A percentile compares a stretch with the other conserved stretches of the same genome.
phyloP scores from a whole-genome alignment of 129 eudicot genomes.

The Flaveria bidentis region DNA sequence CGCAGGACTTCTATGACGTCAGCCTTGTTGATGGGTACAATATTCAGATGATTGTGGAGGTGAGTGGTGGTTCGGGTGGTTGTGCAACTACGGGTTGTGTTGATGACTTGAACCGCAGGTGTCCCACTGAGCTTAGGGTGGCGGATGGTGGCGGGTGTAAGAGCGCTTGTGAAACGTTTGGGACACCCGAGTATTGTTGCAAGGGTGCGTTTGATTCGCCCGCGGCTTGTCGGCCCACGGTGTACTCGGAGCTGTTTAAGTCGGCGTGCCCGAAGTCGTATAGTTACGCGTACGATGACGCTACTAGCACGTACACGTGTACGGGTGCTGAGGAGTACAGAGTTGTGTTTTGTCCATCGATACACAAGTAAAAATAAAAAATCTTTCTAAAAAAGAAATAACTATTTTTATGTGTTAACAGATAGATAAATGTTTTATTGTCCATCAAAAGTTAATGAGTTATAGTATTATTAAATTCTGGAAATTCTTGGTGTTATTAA shows the following conservation, averaged over 20 bases:
- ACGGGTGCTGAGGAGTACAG: conserved; percentile 50
- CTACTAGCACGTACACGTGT: conserved; percentile 70
- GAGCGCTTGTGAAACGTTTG: conserved; percentile 69
- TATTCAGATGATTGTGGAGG: conserved; percentile 58
- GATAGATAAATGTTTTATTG: no score
- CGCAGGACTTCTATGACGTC: conserved; percentile 71
- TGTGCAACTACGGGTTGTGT: conserved; percentile 64
- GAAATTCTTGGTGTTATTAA: no score
- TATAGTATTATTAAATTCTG: no score
- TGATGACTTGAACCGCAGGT: conserved; percentile 56
- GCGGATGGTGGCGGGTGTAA: conserved; percentile 60
- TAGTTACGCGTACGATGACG: conserved; percentile 74
- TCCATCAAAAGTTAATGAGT: no score
- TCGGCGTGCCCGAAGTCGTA: conserved; percentile 68
- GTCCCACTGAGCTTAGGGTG: conserved; percentile 57
- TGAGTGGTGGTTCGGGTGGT: conserved; percentile 53
- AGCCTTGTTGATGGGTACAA: conserved; percentile 83
- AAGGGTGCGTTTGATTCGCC: conserved; percentile 59
- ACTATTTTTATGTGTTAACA: no score
- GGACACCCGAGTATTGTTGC: conserved; percentile 64
- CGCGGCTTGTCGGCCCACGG: conserved; percentile 55
- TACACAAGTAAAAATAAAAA: conserved; percentile 38
- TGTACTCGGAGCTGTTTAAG: conserved; percentile 62
- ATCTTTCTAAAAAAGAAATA: not conserved
- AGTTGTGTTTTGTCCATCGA: conserved; percentile 58